Percentiles rank a stretch among this genome's conserved stretches.
Evolutionary conservation across 768 basidiomycete genomes (phyloP).

Genomic region (Gloeophyllum trabeum): DNA sequence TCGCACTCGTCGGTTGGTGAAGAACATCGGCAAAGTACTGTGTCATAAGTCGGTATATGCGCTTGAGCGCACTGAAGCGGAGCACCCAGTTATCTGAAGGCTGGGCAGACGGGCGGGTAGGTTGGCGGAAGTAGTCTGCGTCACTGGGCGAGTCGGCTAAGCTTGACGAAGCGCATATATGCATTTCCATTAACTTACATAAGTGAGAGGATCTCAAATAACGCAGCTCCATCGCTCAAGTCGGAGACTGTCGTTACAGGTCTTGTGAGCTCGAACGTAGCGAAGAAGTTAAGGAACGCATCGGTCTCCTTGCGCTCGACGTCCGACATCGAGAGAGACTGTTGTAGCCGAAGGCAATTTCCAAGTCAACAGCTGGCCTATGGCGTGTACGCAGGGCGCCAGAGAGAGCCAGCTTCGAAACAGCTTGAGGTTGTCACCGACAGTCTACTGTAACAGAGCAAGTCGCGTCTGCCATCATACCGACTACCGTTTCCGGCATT

Average conservation of each 20-base stretch:
- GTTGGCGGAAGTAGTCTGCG: slow-evolving; percentile 62
- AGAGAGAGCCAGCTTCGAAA: too few relatives aligned
- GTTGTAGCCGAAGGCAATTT: too few relatives aligned
- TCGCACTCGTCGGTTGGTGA: slow-evolving; percentile 62
- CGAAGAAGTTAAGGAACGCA: slow-evolving; percentile 76
- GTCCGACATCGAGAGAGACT: slow-evolving; percentile 20
- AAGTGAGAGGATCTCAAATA: slow-evolving; percentile 63
- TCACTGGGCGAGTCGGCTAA: slow-evolving; percentile 45
- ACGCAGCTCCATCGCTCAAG: slow-evolving; percentile 69
- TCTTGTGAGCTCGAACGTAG: slow-evolving; percentile 56
- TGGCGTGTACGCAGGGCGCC: too few relatives aligned
- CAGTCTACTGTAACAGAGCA: too few relatives aligned
- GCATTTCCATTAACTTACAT: slow-evolving; percentile 71
- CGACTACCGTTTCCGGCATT: too few relatives aligned
- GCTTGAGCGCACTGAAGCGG: slow-evolving; percentile 73
- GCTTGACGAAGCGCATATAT: background rate
- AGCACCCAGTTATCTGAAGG: slow-evolving; percentile 84
- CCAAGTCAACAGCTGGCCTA: too few relatives aligned
- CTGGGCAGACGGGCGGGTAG: slow-evolving; percentile 45
- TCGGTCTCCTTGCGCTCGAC: slow-evolving; percentile 51
- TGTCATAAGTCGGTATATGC: slow-evolving; percentile 78
- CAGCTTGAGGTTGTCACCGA: too few relatives aligned
- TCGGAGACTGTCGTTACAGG: slow-evolving; percentile 54
- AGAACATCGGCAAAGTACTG: slow-evolving; percentile 82
- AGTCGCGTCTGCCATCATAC: too few relatives aligned